Evolutionary conservation across 345 rosid genomes (phyloP), one percentile per base, ranked within the genome.

Genomic region (Lepidium didymum): DNA sequence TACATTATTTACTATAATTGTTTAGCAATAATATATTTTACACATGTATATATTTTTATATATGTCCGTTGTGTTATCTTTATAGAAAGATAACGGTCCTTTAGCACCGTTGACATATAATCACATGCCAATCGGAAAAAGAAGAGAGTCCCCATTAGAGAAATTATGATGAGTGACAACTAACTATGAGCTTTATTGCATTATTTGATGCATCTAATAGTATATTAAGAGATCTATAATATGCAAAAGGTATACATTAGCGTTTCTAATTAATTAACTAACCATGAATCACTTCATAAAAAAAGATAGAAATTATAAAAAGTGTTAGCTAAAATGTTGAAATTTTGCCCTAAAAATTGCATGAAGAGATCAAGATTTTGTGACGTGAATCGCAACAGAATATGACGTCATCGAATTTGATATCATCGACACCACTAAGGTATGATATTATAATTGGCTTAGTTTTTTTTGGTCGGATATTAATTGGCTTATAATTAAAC

Each of bases 31-130:
- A 64, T 40, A n/a, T 25, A 4, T 27, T 4, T 23, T 3, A 50
- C 16, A 23, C 10, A 52, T 14, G 10, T 21, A 40, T 21, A 42
- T 3, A 66, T 49, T 29, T 60, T 52, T 36, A 61, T 14, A 61
- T 29, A 67, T 43, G 62, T 36, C 56, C 68, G 36, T 37, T 67
- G 63, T 67, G 73, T 37, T 67, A 41, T 59, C 68, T 67, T 61
- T 74, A 53, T 44, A 36, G 52, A 74, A 74, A 74, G 69, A 58
- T 74, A 74, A 67, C 73, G 53, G 73, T 61, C 59, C 69, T 60
- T 68, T 68, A n/a, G 62, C 73, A 53, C 37, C 78, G 78, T 74
- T 74, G 78, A 74, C 74, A 74, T 68, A 61, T 60, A 61, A 68
- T 44, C 78, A 67, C 78, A 68, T 68, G 69, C 61, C 56, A 53